Percentiles rank a stretch among this genome's conserved stretches.
phyloP scores from a whole-genome alignment of 495 filamentous ascomycete genomes.

The Penicillium subrubescens region DNA sequence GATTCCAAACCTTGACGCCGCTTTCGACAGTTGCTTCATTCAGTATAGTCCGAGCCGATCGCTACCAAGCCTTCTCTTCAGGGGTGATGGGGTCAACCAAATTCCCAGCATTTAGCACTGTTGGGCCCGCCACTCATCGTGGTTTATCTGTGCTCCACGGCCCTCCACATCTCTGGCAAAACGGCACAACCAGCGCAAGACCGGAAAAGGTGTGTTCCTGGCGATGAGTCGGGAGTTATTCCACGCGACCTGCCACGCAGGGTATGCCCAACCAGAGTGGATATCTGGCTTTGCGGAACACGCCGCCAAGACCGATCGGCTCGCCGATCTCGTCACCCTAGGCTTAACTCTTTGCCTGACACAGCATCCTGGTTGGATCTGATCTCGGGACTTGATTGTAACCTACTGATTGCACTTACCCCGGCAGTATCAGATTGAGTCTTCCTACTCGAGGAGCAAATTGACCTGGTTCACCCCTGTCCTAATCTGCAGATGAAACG shows the following conservation, averaged over 20 bases:
- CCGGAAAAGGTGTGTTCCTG: not conserved
- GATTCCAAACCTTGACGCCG: not conserved
- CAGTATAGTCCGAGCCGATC: slow-evolving; percentile 5
- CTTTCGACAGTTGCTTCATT: not conserved
- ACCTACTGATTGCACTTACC: not conserved
- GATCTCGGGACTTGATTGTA: not conserved
- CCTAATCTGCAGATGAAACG: slow-evolving; percentile 2
- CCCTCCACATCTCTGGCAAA: not conserved
- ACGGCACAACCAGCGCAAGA: not conserved
- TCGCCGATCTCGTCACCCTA: slow-evolving; percentile 4
- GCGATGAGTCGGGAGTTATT: not conserved
- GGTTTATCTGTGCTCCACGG: not conserved
- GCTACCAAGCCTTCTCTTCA: not conserved
- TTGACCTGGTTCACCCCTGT: slow-evolving; percentile 1
- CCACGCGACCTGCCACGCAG: not conserved
- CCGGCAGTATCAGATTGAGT: not conserved
- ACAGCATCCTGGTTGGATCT: slow-evolving; percentile 10
- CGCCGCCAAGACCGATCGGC: slow-evolving; percentile 7
- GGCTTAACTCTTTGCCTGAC: not conserved
- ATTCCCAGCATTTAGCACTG: not conserved
- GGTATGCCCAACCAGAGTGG: not conserved
- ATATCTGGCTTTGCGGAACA: not conserved
- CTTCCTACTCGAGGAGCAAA: not conserved
- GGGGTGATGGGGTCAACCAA: not conserved
- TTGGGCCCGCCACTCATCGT: slow-evolving; percentile 1